phyloP scores from a whole-genome alignment of 2,329 filamentous ascomycete genomes.

The Sporothrix globosa region DNA sequence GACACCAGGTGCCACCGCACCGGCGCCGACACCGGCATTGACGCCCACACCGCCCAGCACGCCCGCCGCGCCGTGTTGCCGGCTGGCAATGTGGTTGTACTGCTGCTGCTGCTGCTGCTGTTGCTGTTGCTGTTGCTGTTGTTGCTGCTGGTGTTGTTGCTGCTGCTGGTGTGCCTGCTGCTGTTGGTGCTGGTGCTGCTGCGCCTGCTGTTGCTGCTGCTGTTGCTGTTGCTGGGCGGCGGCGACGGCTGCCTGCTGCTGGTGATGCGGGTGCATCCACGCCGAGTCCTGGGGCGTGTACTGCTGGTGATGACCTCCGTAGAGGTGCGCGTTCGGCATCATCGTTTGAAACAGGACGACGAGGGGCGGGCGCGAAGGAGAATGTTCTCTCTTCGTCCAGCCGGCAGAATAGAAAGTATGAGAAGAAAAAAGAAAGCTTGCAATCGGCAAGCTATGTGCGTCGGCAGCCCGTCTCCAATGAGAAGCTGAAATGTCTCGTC shows the following conservation, averaged over 20 bases:
- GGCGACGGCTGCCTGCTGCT: slow-evolving; percentile 65
- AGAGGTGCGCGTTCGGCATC: slow-evolving; percentile 67
- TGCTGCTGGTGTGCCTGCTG: slow-evolving; percentile 63
- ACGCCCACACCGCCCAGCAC: slow-evolving; percentile 53
- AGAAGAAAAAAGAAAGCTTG: not conserved
- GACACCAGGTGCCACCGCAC: slow-evolving; percentile 58
- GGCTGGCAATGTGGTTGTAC: slow-evolving; percentile 69
- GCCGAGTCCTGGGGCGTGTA: slow-evolving; percentile 66
- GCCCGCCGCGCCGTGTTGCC: slow-evolving; percentile 28
- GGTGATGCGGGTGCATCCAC: slow-evolving; percentile 72
- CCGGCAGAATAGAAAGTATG: not conserved
- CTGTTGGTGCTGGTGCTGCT: slow-evolving; percentile 63
- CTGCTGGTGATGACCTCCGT: slow-evolving; percentile 69
- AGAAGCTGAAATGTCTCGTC: not conserved
- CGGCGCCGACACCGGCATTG: slow-evolving; percentile 61
- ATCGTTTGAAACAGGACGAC: slow-evolving; percentile 44
- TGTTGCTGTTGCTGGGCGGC: slow-evolving; percentile 60
- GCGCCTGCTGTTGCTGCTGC: slow-evolving; percentile 62
- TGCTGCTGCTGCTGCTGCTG: slow-evolving; percentile 64
- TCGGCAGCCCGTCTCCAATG: not conserved
- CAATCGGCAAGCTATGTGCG: slow-evolving; percentile 1
- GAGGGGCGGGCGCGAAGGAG: slow-evolving; percentile 1
- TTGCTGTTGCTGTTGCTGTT: slow-evolving; percentile 60
- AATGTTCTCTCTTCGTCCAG: slow-evolving; percentile 10
- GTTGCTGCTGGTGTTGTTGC: slow-evolving; percentile 61